Conservation (phyloP, 1,284 basidiomycete genomes). For the Naganishia sp. region DNA sequence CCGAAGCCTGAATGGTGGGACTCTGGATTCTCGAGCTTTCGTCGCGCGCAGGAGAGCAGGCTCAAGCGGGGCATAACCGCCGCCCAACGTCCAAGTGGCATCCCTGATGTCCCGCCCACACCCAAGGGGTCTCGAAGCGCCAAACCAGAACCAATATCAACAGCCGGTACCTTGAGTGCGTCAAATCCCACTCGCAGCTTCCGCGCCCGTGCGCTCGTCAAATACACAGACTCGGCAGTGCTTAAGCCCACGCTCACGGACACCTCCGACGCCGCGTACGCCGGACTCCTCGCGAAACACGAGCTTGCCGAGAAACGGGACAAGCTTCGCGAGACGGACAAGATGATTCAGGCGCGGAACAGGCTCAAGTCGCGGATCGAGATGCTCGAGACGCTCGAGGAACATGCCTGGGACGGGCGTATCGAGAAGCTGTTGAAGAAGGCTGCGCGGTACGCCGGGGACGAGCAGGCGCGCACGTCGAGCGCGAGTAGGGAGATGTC, state of each 20-base stretch:
- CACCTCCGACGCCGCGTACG: conserved; percentile 80
- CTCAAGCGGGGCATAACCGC: not conserved
- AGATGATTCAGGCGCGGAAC: conserved; percentile 84
- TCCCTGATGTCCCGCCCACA: not conserved
- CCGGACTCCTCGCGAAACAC: conserved; percentile 78
- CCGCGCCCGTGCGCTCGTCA: conserved; percentile 5
- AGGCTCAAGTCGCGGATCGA: conserved; percentile 86
- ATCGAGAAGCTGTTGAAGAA: conserved; percentile 28
- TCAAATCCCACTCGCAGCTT: conserved; percentile 7
- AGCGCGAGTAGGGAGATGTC: not conserved
- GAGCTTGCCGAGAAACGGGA: conserved; percentile 83
- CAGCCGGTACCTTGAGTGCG: not conserved
- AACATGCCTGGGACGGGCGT: conserved; percentile 56
- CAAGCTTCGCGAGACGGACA: conserved; percentile 82
- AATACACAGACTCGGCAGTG: conserved; percentile 24
- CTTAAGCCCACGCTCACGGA: conserved; percentile 62
- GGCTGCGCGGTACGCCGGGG: conserved; percentile 17
- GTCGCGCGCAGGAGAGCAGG: not conserved
- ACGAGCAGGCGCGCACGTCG: not conserved
- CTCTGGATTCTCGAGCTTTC: conserved; percentile 2
- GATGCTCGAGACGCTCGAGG: conserved; percentile 72
- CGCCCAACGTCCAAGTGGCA: conserved; percentile 1
- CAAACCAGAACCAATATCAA: not conserved
- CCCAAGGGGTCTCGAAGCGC: not conserved
- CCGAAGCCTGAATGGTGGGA: conserved; percentile 57